Conservation (phyloP, 768 basidiomycete genomes). For the Podaxis pistillaris region DNA sequence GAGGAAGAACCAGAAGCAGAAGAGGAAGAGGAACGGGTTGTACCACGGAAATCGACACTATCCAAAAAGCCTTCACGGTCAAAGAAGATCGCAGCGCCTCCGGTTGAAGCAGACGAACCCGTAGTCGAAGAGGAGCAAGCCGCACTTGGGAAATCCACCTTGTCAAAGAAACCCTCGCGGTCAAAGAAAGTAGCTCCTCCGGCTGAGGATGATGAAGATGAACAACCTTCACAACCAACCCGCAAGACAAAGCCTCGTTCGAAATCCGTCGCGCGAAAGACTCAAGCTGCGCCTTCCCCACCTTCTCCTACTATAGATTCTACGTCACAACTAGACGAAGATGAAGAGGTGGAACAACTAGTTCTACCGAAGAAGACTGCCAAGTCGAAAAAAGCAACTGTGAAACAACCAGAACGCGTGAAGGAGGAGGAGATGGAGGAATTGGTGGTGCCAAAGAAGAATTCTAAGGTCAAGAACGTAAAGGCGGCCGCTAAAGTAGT, state of each 20-base stretch:
- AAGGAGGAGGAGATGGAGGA: conserved; percentile 17
- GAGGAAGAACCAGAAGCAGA: conserved; percentile 11
- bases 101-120: conserved; percentile 30
- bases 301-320: conserved; percentile 1
- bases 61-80: conserved; percentile 27
- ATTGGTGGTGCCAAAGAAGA: not conserved
- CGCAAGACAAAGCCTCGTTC: conserved; percentile 19
- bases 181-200: conserved; percentile 10
- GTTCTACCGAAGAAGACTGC: conserved; percentile 8
- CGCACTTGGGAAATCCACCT: not conserved
- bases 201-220: conserved; percentile 16
- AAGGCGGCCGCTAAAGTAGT: conserved; percentile 17
- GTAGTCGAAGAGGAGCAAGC: conserved; percentile 19
- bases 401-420: not conserved
- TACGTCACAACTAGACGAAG: conserved; percentile 21
- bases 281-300: conserved; percentile 6
- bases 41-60: not conserved
- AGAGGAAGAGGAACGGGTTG: not conserved
- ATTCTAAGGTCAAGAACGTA: conserved; percentile 21
- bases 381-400: conserved; percentile 21
- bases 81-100: not conserved
- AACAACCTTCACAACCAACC: conserved; percentile 7
- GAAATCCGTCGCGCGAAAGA: conserved; percentile 14
- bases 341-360: conserved; percentile 10
- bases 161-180: conserved; percentile 16